Percentiles rank a stretch among this genome's conserved stretches.
phyloP scores from a whole-genome alignment of 148 eudicot species.

The Cornus suecica region DNA sequence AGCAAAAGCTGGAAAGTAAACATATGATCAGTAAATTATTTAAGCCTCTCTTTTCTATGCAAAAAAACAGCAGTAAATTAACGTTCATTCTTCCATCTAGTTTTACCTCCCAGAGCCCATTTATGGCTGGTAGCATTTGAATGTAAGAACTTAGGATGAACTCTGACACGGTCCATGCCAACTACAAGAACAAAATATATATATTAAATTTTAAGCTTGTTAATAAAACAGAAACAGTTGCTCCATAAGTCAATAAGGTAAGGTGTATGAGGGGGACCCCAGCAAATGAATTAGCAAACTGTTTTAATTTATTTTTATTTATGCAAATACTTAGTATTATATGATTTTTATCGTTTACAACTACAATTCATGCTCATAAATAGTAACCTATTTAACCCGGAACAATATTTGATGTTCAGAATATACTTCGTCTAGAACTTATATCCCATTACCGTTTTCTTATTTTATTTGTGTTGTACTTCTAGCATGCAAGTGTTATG shows the following conservation, averaged over 20 bases:
- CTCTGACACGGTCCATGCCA: slow-evolving; percentile 69
- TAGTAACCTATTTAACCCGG: neutral
- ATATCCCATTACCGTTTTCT: neutral
- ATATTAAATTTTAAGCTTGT: neutral
- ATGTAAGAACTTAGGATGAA: slow-evolving; percentile 74
- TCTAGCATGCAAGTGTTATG: too few species aligned
- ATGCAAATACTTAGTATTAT: neutral
- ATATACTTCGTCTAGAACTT: too few species aligned
- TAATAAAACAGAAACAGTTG: neutral
- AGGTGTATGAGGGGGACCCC: neutral
- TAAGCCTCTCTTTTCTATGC: neutral
- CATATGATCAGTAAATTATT: neutral
- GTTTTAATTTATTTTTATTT: too few species aligned
- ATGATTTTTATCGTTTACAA: neutral
- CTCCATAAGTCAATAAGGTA: neutral
- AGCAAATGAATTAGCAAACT: neutral
- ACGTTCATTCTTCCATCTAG: neutral
- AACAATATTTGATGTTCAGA: neutral
- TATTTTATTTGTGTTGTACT: too few species aligned
- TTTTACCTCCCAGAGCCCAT: slow-evolving; percentile 79
- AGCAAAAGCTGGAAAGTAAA: slow-evolving; percentile 54
- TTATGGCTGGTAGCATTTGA: slow-evolving; percentile 91
- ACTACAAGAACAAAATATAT: slow-evolving; percentile 22
- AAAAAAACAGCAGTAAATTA: neutral
- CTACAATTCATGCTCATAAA: neutral